Percentiles rank a stretch among this genome's conserved stretches.
phyloP scores from a whole-genome alignment of 2,329 filamentous ascomycete genomes.

The Fusarium redolens region DNA sequence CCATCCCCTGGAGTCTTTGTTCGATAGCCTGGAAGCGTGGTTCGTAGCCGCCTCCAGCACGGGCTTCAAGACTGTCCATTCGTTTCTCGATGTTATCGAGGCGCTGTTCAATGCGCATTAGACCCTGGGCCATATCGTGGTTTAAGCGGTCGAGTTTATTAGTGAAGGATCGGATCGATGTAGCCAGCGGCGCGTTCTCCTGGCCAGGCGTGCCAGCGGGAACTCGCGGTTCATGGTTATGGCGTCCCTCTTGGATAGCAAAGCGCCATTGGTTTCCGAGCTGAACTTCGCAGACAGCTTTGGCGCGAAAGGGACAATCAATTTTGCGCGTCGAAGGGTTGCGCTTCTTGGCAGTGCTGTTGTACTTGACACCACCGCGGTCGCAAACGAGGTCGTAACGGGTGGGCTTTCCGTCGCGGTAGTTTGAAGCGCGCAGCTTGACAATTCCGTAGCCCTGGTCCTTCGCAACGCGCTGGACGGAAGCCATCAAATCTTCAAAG shows the following conservation, averaged over 20 bases:
- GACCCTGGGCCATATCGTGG: slow-evolving; percentile 66
- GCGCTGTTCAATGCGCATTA: slow-evolving; percentile 62
- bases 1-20: slow-evolving; percentile 55
- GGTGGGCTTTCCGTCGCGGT: slow-evolving; percentile 71
- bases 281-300: slow-evolving; percentile 72
- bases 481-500: slow-evolving; percentile 68
- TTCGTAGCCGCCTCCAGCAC: slow-evolving; percentile 54
- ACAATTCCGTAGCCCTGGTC: slow-evolving; percentile 72
- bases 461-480: slow-evolving; percentile 69
- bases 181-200: slow-evolving; percentile 68
- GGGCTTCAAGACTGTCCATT: slow-evolving; percentile 64
- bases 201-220: slow-evolving; percentile 65
- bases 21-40: slow-evolving; percentile 59
- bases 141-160: slow-evolving; percentile 70
- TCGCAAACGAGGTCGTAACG: slow-evolving; percentile 73
- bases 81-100: slow-evolving; percentile 66
- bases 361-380: slow-evolving; percentile 72
- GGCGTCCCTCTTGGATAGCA: slow-evolving; percentile 67
- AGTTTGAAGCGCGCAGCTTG: slow-evolving; percentile 72
- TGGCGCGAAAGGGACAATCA: slow-evolving; percentile 72
- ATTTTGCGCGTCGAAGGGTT: slow-evolving; percentile 73
- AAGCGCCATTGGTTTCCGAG: slow-evolving; percentile 74
- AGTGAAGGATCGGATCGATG: slow-evolving; percentile 67
- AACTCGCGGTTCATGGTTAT: slow-evolving; percentile 71
- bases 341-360: slow-evolving; percentile 72